These are phyloP conservation scores for Metschnikowia kofuensis DNA, from an alignment of 805 yeast genomes.

Conservation along the genomic window DNA sequence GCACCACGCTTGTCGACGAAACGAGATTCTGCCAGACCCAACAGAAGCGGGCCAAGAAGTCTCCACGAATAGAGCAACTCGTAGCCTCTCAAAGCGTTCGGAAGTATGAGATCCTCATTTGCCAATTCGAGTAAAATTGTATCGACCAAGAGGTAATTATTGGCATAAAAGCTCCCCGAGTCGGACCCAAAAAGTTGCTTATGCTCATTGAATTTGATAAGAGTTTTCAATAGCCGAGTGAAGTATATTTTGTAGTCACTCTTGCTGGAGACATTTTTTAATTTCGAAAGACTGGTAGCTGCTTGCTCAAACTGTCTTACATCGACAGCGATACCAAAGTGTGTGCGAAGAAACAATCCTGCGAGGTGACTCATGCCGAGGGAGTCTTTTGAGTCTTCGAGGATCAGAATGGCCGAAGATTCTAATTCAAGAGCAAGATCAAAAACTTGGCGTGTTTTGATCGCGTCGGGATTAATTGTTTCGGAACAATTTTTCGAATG, in stretches of 20 bases:
- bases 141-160: conserved; percentile 33
- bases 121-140: conserved; percentile 31
- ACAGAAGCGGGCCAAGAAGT: conserved; percentile 17
- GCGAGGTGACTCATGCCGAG: conserved; percentile 1
- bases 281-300: conserved; percentile 6
- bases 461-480: neutral
- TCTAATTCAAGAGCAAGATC: conserved; percentile 26
- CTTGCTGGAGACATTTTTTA: conserved; percentile 5
- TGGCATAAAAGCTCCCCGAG: conserved; percentile 18
- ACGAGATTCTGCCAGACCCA: neutral
- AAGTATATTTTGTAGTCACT: conserved; percentile 19
- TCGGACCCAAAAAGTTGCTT: conserved; percentile 23
- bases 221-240: conserved; percentile 24
- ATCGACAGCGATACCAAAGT: conserved; percentile 13
- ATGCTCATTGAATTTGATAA: conserved; percentile 24
- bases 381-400: conserved; percentile 7
- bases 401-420: conserved; percentile 22
- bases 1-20: conserved; percentile 42
- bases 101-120: conserved; percentile 27
- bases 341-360: conserved; percentile 9
- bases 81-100: conserved; percentile 31
- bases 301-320: conserved; percentile 12
- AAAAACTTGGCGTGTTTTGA: conserved; percentile 1
- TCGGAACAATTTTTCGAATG: no score
- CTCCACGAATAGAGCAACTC: conserved; percentile 43